A percentile compares a stretch with the other conserved stretches of the same genome.
Evolutionary conservation across 1,284 basidiomycete genomes (phyloP).

Genomic region (Tetrapyrgos nigripes): DNA sequence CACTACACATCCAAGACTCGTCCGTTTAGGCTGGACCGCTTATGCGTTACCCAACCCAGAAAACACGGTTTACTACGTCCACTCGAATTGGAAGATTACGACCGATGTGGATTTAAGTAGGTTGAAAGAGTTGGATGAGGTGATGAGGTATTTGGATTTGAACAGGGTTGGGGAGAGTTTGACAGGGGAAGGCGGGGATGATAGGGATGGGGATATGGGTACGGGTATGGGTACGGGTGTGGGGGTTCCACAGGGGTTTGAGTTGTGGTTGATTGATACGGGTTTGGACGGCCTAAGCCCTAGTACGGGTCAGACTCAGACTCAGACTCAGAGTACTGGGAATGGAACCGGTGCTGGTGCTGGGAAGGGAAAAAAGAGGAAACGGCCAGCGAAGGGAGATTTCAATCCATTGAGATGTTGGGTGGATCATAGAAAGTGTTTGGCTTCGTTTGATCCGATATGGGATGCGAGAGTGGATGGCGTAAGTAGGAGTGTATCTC

Average conservation of each 20-base stretch:
- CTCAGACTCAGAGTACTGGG: no score
- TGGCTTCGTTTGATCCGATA: constrained; percentile 55
- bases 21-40: constrained; percentile 64
- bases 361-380: constrained; percentile 34
- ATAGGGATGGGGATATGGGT: not conserved
- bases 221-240: constrained; percentile 58
- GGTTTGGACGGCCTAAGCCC: not conserved
- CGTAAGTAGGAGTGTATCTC: constrained; percentile 24
- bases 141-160: constrained; percentile 55
- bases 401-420: constrained; percentile 54
- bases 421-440: constrained; percentile 68
- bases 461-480: constrained; percentile 23
- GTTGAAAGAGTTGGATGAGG: constrained; percentile 51
- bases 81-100: constrained; percentile 59
- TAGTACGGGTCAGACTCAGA: not conserved
- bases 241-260: constrained; percentile 47
- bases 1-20: constrained; percentile 27
- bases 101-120: constrained; percentile 71
- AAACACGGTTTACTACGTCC: constrained; percentile 65
- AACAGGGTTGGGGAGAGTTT: constrained; percentile 28
- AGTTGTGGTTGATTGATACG: constrained; percentile 57
- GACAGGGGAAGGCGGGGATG: constrained; percentile 40
- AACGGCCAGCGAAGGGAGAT: constrained; percentile 33
- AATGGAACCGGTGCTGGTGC: constrained; percentile 19
- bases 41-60: constrained; percentile 69